phyloP scores from a whole-genome alignment of 108 stramenopile species.

The Skeletonema marinoi region DNA sequence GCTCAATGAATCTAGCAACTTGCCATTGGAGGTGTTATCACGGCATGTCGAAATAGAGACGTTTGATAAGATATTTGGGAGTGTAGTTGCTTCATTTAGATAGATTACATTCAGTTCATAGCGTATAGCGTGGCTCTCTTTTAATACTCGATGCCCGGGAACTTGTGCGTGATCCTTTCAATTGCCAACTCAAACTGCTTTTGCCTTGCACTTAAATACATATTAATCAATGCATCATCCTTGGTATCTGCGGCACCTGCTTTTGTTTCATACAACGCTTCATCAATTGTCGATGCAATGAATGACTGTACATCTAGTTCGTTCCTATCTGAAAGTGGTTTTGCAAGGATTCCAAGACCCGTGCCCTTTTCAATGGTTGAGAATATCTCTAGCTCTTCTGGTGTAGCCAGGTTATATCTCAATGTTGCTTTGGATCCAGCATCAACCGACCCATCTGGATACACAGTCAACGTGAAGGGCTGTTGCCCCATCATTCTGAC shows the following conservation, averaged over 20 bases:
- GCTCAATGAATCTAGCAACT: slow-evolving; percentile 62
- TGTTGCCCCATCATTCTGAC: slow-evolving; percentile 57
- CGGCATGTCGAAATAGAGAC: slow-evolving; percentile 57
- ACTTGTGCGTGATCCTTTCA: slow-evolving; percentile 45
- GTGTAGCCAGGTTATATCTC: slow-evolving; percentile 50
- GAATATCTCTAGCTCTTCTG: slow-evolving; percentile 52
- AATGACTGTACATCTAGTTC: slow-evolving; percentile 69
- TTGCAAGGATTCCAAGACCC: slow-evolving; percentile 52
- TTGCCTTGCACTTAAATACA: slow-evolving; percentile 51
- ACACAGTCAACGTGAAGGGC: slow-evolving; percentile 53
- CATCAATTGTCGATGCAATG: slow-evolving; percentile 65
- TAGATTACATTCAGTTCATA: not conserved
- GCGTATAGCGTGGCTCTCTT: not conserved
- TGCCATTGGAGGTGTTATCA: slow-evolving; percentile 53
- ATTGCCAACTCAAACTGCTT: slow-evolving; percentile 47
- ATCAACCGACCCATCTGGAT: slow-evolving; percentile 63
- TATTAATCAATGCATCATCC: slow-evolving; percentile 41
- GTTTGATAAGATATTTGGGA: slow-evolving; percentile 65
- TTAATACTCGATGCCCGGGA: slow-evolving; percentile 57
- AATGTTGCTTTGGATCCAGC: slow-evolving; percentile 47
- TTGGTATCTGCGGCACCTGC: slow-evolving; percentile 42
- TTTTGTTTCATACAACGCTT: slow-evolving; percentile 54
- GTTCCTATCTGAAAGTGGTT: slow-evolving; percentile 54
- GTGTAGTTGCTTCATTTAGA: slow-evolving; percentile 46
- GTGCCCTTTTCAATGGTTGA: slow-evolving; percentile 33